Evolutionary conservation across 805 yeast genomes (phyloP).

Genomic region (Starmerella vaccinii): DNA sequence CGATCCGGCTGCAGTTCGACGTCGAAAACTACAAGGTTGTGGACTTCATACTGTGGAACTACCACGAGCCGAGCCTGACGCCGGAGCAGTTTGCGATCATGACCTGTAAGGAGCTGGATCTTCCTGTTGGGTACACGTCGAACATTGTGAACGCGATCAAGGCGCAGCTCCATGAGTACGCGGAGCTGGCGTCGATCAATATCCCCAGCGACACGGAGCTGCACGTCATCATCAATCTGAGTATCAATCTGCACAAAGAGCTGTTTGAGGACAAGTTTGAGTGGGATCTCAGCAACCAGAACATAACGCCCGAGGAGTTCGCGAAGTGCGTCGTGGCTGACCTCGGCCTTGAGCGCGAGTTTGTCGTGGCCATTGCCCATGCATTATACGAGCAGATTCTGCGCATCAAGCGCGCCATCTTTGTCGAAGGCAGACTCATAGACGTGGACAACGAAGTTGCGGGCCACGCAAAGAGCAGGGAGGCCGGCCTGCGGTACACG

Average conservation of each 20-base stretch:
- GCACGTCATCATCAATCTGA: constrained; percentile 69
- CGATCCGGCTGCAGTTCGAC: constrained; percentile 55
- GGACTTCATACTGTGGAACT: constrained; percentile 67
- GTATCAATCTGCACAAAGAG: constrained; percentile 72
- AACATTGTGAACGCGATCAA: constrained; percentile 64
- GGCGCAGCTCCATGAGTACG: constrained; percentile 70
- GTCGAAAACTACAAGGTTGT: constrained; percentile 43
- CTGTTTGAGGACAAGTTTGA: constrained; percentile 87
- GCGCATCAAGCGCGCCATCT: constrained; percentile 62
- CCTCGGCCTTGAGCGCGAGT: constrained; percentile 74
- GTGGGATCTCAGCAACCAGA: constrained; percentile 58
- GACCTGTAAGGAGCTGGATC: constrained; percentile 72
- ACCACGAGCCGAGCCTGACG: constrained; percentile 51
- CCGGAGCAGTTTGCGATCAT: constrained; percentile 68
- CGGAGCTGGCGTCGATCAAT: constrained; percentile 50
- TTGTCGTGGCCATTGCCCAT: constrained; percentile 79
- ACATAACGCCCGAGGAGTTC: constrained; percentile 69
- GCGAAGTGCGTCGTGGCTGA: constrained; percentile 76
- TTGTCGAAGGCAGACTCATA: constrained; percentile 53
- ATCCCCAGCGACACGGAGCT: constrained; percentile 56
- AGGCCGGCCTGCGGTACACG: constrained; percentile 62
- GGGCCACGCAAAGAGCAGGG: constrained; percentile 37
- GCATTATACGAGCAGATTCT: constrained; percentile 71
- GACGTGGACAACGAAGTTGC: constrained; percentile 51
- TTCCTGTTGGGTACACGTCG: constrained; percentile 49